Percentiles rank a stretch among this genome's conserved stretches.
Evolutionary conservation across 2,329 filamentous ascomycete species (phyloP).

Genomic region (Arthrobotrys sinensis): DNA sequence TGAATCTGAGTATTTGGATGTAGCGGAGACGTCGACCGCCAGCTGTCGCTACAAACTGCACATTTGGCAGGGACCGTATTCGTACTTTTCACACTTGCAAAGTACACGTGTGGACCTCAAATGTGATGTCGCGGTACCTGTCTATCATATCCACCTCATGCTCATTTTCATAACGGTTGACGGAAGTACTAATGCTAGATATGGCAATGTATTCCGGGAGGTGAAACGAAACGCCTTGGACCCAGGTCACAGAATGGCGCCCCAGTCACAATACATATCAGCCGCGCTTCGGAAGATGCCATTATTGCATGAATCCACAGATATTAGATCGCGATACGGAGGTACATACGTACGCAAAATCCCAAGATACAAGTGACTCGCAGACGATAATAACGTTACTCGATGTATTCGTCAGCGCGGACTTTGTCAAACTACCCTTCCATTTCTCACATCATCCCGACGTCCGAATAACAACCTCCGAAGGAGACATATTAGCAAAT

Average conservation of each 20-base stretch:
- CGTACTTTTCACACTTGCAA: too few species aligned
- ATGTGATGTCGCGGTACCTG: not conserved
- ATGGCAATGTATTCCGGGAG: not conserved
- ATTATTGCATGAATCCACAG: not conserved
- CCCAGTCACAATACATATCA: not conserved
- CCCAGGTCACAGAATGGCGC: not conserved
- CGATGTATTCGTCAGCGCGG: conserved; percentile 3
- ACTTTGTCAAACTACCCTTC: not conserved
- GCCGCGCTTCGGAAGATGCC: conserved; percentile 4
- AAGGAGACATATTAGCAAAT: conserved; percentile 16
- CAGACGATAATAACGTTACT: not conserved
- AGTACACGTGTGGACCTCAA: too few species aligned
- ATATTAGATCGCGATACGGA: not conserved
- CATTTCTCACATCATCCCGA: not conserved
- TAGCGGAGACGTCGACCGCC: too few species aligned
- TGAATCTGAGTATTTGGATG: too few species aligned
- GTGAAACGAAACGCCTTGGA: not conserved
- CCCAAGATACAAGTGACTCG: not conserved
- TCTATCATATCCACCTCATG: not conserved
- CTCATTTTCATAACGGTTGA: not conserved
- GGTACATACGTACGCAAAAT: conserved; percentile 2
- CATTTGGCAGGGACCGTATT: too few species aligned
- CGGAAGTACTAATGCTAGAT: not conserved
- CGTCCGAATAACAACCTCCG: conserved; percentile 1
- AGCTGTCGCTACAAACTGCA: too few species aligned